Evolutionary conservation across 164 flowering plant species (phyloP).

Genomic region (Cinnamomum chago): DNA sequence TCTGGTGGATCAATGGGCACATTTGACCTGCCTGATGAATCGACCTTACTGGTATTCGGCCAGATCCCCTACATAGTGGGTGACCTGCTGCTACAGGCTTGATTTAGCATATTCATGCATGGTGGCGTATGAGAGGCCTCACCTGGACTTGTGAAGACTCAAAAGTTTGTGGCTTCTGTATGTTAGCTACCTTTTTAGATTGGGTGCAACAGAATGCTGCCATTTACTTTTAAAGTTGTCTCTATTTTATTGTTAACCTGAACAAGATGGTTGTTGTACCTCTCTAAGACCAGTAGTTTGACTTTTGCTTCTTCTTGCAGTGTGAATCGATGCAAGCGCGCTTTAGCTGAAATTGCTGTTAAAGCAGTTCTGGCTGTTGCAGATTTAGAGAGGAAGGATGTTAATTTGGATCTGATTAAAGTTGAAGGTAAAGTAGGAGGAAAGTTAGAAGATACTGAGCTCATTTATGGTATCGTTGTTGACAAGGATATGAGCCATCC

Average conservation of each 20-base stretch:
- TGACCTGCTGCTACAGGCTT: not conserved
- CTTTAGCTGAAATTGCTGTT: constrained; percentile 94
- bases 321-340: constrained; percentile 92
- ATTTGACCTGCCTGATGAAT: not conserved
- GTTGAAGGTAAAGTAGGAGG: constrained; percentile 99
- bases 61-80: not conserved
- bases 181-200: not conserved
- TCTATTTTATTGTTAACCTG: too few relatives aligned
- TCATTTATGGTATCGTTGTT: constrained; percentile 81
- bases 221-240: not conserved
- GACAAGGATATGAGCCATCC: constrained; percentile 99
- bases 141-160: too few relatives aligned
- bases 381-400: constrained; percentile 96
- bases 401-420: constrained; percentile 85
- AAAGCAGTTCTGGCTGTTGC: constrained; percentile 98
- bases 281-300: not conserved
- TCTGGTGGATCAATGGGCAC: not conserved
- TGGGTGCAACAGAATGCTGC: not conserved
- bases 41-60: not conserved
- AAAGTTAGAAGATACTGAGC: constrained; percentile 91
- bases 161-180: not conserved
- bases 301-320: constrained; percentile 35
- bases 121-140: too few relatives aligned
- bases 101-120: not conserved
- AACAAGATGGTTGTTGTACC: too few relatives aligned